Percentiles rank a stretch among this genome's conserved stretches.
These are phyloP conservation scores for Globisporangium abappressorium DNA, from an alignment of 352 stramenopile species.

Conservation along the genomic window DNA sequence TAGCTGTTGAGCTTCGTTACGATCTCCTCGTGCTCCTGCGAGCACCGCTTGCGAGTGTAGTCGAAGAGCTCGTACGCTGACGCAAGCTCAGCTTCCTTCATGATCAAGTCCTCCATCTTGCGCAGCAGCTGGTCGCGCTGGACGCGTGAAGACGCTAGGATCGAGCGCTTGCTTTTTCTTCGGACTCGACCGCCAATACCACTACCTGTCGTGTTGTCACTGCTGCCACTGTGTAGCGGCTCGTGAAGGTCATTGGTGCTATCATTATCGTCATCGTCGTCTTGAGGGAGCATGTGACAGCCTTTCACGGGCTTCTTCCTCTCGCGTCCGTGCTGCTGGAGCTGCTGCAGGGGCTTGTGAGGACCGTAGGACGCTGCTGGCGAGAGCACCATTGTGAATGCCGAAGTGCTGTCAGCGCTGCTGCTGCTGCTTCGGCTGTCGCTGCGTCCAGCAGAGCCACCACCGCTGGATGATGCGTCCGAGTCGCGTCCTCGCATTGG, in stretches of 20 bases:
- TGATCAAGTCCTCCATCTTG: conserved; percentile 53
- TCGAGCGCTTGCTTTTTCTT: conserved; percentile 15
- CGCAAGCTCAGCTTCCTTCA: conserved; percentile 59
- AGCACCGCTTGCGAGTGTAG: conserved; percentile 43
- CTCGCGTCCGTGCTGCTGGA: conserved; percentile 16
- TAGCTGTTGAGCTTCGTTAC: conserved; percentile 43
- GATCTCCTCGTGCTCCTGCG: conserved; percentile 47
- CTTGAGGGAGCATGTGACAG: conserved; percentile 44
- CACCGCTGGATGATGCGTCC: background rate
- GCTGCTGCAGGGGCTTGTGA: conserved; percentile 2
- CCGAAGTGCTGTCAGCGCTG: background rate
- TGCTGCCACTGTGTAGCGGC: conserved; percentile 1
- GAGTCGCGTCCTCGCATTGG: conserved; percentile 4
- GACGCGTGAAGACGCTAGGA: conserved; percentile 44
- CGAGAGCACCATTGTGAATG: conserved; percentile 9
- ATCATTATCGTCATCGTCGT: conserved; percentile 18
- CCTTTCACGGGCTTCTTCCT: conserved; percentile 34
- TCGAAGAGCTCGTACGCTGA: conserved; percentile 61
- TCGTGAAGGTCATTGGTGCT: conserved; percentile 17
- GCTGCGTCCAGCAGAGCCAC: background rate
- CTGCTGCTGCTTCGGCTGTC: conserved; percentile 6
- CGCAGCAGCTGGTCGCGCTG: conserved; percentile 54
- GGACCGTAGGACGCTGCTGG: background rate
- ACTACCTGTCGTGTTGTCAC: background rate
- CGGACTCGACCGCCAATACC: background rate